Evolutionary conservation across 176 grass and related monocot species (phyloP).

Genomic region (Carex kokanica): DNA sequence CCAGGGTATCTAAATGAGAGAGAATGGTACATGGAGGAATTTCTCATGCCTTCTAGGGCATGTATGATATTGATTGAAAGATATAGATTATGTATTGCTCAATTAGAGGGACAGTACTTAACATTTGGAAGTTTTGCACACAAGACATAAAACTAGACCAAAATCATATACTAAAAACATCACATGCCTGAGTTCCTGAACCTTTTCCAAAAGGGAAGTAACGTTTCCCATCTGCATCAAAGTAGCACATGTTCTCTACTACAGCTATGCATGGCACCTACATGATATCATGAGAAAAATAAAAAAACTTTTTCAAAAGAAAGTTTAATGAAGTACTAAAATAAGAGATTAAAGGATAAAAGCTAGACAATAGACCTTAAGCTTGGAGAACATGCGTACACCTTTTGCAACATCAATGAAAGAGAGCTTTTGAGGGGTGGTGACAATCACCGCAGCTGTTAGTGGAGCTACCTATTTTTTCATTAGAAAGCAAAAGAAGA

Average conservation of each 20-base stretch:
- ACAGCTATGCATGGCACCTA: slow-evolving; percentile 95
- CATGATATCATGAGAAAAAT: slow-evolving; percentile 12
- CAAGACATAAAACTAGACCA: neutral
- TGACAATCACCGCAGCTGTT: slow-evolving; percentile 95
- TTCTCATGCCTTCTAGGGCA: neutral
- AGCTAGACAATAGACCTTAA: slow-evolving; percentile 60
- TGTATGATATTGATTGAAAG: slow-evolving; percentile 27
- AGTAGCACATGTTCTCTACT: slow-evolving; percentile 99
- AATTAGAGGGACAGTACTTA: neutral
- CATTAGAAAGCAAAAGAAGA: neutral
- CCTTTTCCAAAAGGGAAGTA: slow-evolving; percentile 89
- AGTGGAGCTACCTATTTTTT: slow-evolving; percentile 78
- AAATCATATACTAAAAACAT: neutral
- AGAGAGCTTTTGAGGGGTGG: slow-evolving; percentile 88
- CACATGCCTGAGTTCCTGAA: slow-evolving; percentile 82
- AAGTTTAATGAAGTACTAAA: neutral
- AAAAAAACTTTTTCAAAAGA: neutral
- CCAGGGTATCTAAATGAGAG: neutral
- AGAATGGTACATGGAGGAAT: neutral
- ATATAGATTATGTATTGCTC: neutral
- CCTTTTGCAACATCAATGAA: slow-evolving; percentile 99
- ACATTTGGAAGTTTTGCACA: neutral
- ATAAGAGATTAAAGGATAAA: slow-evolving; percentile 22
- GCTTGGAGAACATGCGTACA: slow-evolving; percentile 96
- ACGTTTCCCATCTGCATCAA: slow-evolving; percentile 89